Evolutionary conservation across 2,329 filamentous ascomycete species (phyloP), one percentile per base, ranked within the genome.

Genomic region (Pyrenochaeta sp.): DNA sequence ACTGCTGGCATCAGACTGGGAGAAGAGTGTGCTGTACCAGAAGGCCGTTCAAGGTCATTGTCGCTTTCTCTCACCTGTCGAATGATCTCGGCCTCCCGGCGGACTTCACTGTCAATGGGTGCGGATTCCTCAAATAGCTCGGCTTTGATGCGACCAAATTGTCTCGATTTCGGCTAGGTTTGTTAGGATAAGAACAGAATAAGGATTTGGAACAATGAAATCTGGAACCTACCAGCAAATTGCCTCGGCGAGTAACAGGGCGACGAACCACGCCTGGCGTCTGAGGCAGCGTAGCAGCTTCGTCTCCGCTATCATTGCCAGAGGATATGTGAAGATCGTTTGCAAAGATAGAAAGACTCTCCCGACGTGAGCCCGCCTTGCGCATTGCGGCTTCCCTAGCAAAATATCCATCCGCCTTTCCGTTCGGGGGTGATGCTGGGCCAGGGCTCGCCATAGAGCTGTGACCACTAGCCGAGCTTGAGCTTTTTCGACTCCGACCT

Each of bases 61-160:
- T 96, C 92, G 59, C 87, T 93, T 69, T 97, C 94, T 28, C 91
- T 88, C 19, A 97, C 92, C 72, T 96, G 94, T 36, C 90, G 89
- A 51, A 99, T 90, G 4, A 97, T 94, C 72, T 97, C 93, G 24
- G 93, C 91, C 76, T 99, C 94, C 26, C 91, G 87, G 38, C 89
- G 86, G 44, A 90, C 85, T 70, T 99, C 94, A 28, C 88, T 87
- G 60, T 99, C 94, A 7, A 96, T 79, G 0, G 94, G 94, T 0
- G 91, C 85, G 11, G 84, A 82, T 74, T 99, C 94, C 73, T 99
- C 94, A 44, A 89, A 80, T 1, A 99, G 80, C 3, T 91, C 91
- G 7, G 93, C 94, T 49, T 89, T 85, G 55, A 99, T 96, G 8
- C 94, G 87, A 4, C 92, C 91, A 70, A 99, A 99, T 0, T 88